phyloP scores from a whole-genome alignment of 306 rosid species.

The Mucuna pruriens region DNA sequence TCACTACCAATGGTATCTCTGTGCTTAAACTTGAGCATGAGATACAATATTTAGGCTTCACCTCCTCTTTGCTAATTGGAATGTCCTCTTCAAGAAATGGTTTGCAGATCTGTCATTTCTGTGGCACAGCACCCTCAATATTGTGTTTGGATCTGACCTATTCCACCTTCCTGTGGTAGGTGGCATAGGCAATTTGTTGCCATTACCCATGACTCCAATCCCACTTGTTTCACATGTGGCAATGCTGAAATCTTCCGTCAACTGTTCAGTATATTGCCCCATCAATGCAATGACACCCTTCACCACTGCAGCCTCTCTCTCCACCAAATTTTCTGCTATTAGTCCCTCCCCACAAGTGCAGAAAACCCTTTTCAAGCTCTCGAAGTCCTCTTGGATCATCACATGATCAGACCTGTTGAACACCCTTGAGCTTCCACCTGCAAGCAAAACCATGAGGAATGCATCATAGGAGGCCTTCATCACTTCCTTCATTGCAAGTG shows the following conservation, averaged over 20 bases:
- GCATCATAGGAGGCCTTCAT: slow-evolving; percentile 91
- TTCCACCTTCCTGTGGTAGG: slow-evolving; percentile 94
- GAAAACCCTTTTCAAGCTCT: slow-evolving; percentile 69
- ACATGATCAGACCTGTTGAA: slow-evolving; percentile 61
- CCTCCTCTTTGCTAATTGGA: slow-evolving; percentile 85
- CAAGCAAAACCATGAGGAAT: slow-evolving; percentile 86
- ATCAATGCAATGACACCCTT: slow-evolving; percentile 77
- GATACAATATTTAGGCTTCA: slow-evolving; percentile 30
- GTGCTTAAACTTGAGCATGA: slow-evolving; percentile 35
- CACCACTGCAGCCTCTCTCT: slow-evolving; percentile 73
- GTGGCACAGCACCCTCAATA: slow-evolving; percentile 84
- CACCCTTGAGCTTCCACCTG: slow-evolving; percentile 80
- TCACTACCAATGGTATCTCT: slow-evolving; percentile 2
- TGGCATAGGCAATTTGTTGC: slow-evolving; percentile 81
- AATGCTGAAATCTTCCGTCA: slow-evolving; percentile 84
- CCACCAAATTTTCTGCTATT: slow-evolving; percentile 70
- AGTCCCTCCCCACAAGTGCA: slow-evolving; percentile 84
- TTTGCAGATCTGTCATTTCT: slow-evolving; percentile 80
- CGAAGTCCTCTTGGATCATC: slow-evolving; percentile 78
- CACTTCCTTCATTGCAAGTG: slow-evolving; percentile 81
- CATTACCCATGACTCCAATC: slow-evolving; percentile 63
- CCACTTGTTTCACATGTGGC: slow-evolving; percentile 78
- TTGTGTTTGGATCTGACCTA: slow-evolving; percentile 85
- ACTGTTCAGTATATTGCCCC: slow-evolving; percentile 76
- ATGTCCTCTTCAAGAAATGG: slow-evolving; percentile 78